Base-by-base conservation (phyloP, 2,329 filamentous ascomycete species). In the Neofusicoccum sp. region DNA sequence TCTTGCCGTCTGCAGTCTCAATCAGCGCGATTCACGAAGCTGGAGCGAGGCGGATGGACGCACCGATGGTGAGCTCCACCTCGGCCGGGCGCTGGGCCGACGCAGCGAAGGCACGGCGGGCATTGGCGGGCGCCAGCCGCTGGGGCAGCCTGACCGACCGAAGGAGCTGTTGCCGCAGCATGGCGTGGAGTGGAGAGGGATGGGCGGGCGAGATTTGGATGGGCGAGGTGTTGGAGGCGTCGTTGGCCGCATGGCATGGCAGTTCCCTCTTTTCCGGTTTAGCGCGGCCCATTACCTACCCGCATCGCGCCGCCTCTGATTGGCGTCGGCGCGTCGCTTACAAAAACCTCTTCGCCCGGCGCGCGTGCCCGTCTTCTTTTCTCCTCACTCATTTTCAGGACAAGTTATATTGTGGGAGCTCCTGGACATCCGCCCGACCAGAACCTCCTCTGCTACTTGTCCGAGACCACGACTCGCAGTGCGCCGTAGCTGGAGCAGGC, bases 31-130 rank as follows among this genome's bases (percentile, higher is more conserved):
- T 26, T 48, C 30, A 41, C 33, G 49, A 64, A 54, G 60, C 62
- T 53, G 65, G 74, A 71, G 16, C 16, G 34, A 14, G 26, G 38
- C 6, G 51, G 11, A 38, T 33, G 38, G 68, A 79, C 86, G 73
- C 80, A 96, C 91, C 91, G 83, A 97, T 87, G 73, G 93, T 99
- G 78, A 99, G 86, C 85, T 97, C 92, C 73, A 99, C 93, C 83
- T 98, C 92, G 70, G 92, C 93, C 70, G 85, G 85, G 77, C 91
- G 86, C 79, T 84, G 86, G 73, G 85, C 79, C 68, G 90, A 92
- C 71, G 88, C 89, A 79, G 89, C 85, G 82, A 99, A 96, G 72
- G 89, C 81, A 80, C 92, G 87, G 76, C 86, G 83, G 31, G 60
- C 53, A 61, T 80, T 80, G 76, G 78, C 74, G 71, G 78, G 76